Evolutionary conservation across 192 early-diverging fungal species (phyloP).

Genomic region (Gryganskiella cystojenkinii): DNA sequence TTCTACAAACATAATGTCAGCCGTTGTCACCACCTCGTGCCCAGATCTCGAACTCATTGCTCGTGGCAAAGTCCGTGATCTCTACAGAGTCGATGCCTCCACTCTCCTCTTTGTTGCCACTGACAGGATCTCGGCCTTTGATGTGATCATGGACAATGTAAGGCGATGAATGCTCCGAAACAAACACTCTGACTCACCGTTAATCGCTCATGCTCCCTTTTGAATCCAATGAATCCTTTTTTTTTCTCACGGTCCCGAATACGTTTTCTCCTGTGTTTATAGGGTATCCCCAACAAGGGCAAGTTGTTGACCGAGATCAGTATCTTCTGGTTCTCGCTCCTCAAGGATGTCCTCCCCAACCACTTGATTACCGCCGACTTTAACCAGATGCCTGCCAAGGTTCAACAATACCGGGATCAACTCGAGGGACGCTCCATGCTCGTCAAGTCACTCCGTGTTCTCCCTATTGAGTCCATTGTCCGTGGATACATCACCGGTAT

Average conservation of each 20-base stretch:
- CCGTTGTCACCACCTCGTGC: conserved; percentile 77
- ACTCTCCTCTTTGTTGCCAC: conserved; percentile 96
- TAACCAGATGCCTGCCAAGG: conserved; percentile 87
- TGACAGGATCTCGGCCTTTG: conserved; percentile 97
- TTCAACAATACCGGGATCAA: conserved; percentile 91
- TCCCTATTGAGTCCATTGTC: conserved; percentile 98
- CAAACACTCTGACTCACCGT: neutral
- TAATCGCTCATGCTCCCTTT: neutral
- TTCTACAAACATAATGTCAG: conserved; percentile 29
- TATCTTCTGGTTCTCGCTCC: conserved; percentile 94
- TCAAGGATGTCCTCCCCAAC: conserved; percentile 92
- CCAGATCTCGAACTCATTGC: conserved; percentile 94
- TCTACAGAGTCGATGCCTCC: conserved; percentile 92
- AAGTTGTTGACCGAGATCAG: conserved; percentile 97
- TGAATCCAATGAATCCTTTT: conserved; percentile 16
- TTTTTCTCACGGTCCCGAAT: neutral
- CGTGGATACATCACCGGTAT: conserved; percentile 95
- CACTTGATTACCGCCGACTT: conserved; percentile 96
- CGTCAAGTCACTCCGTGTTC: conserved; percentile 90
- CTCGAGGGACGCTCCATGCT: conserved; percentile 91
- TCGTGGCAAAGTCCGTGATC: conserved; percentile 96
- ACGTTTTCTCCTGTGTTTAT: conserved; percentile 4
- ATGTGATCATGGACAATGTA: conserved; percentile 99
- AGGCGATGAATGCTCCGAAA: conserved; percentile 2
- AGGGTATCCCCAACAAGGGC: conserved; percentile 96